Evolutionary conservation across 129 eudicot genomes (phyloP).

Genomic region (Artemisia tridentata): DNA sequence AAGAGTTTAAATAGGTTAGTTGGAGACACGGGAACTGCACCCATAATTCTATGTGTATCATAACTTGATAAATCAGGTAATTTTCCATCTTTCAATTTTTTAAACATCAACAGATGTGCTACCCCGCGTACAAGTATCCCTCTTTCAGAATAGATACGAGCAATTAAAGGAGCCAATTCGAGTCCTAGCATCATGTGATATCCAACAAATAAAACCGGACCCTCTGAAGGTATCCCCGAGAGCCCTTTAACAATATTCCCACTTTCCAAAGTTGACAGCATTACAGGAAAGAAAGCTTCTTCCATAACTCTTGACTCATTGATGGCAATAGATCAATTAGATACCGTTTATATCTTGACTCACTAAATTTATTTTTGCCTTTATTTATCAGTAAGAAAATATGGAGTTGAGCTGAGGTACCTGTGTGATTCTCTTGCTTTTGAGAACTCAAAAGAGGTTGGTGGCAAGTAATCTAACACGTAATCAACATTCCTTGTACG

Average conservation of each 20-base stretch:
- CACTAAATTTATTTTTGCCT: neutral
- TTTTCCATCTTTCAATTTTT: conserved; percentile 43
- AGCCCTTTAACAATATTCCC: conserved; percentile 73
- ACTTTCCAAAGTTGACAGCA: conserved; percentile 68
- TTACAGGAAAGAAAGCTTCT: conserved; percentile 60
- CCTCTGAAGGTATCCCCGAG: conserved; percentile 77
- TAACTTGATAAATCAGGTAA: conserved; percentile 51
- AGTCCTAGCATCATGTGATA: conserved; percentile 86
- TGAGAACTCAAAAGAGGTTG: conserved; percentile 49
- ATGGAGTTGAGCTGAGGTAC: conserved; percentile 32
- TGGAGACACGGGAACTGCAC: conserved; percentile 93
- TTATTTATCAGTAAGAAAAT: conserved; percentile 7
- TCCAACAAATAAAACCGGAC: conserved; percentile 81
- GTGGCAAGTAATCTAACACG: conserved; percentile 75
- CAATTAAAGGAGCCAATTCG: conserved; percentile 60
- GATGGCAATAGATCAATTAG: neutral
- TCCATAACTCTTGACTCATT: conserved; percentile 50
- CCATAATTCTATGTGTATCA: conserved; percentile 61
- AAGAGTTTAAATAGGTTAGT: conserved; percentile 65
- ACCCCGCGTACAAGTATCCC: conserved; percentile 64
- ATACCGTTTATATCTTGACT: neutral
- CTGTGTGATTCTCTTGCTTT: conserved; percentile 42
- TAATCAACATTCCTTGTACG: conserved; percentile 51
- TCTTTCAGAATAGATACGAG: conserved; percentile 47
- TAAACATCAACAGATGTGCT: conserved; percentile 78